These are phyloP conservation scores for Cladosporium sp. DNA, from an alignment of 2,329 filamentous ascomycete genomes.

Conservation along the genomic window DNA sequence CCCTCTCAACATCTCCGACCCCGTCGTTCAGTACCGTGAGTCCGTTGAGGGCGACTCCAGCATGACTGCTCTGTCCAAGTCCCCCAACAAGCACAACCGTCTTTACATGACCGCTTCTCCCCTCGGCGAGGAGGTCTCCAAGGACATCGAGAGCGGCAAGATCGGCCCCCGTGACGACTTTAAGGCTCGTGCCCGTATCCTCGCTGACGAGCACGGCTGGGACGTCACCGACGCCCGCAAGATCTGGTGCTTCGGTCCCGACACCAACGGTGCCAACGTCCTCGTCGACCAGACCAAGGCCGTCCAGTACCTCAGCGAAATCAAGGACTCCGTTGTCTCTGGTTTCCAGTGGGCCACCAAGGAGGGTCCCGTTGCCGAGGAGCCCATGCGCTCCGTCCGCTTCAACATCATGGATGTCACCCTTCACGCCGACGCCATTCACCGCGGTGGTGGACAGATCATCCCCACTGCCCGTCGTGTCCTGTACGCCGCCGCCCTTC, in stretches of 20 bases:
- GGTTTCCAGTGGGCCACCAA: slow-evolving; percentile 99
- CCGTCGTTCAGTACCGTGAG: slow-evolving; percentile 98
- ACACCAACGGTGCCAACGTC: slow-evolving; percentile 97
- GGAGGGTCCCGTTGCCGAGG: slow-evolving; percentile 96
- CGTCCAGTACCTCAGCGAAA: slow-evolving; percentile 99
- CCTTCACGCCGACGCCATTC: slow-evolving; percentile 98
- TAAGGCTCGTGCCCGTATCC: slow-evolving; percentile 93
- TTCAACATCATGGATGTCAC: slow-evolving; percentile 99
- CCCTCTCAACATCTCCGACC: slow-evolving; percentile 95
- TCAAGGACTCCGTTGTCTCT: slow-evolving; percentile 99
- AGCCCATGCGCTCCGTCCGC: slow-evolving; percentile 94
- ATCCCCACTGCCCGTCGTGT: slow-evolving; percentile 98
- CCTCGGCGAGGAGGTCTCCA: slow-evolving; percentile 84
- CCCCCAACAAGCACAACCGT: slow-evolving; percentile 99
- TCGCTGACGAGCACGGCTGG: slow-evolving; percentile 97
- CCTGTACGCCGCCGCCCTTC: slow-evolving; percentile 85
- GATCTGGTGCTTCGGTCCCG: slow-evolving; percentile 99
- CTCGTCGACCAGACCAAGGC: slow-evolving; percentile 99
- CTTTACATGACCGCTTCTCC: slow-evolving; percentile 93
- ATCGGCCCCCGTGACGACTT: slow-evolving; percentile 95
- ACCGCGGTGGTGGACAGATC: slow-evolving; percentile 98
- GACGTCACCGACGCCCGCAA: slow-evolving; percentile 99
- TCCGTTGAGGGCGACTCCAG: slow-evolving; percentile 78
- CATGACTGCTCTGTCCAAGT: slow-evolving; percentile 98
- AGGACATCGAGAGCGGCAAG: slow-evolving; percentile 87